Conservation (phyloP, 306 rosid species). For the Vigna trinervia region DNA sequence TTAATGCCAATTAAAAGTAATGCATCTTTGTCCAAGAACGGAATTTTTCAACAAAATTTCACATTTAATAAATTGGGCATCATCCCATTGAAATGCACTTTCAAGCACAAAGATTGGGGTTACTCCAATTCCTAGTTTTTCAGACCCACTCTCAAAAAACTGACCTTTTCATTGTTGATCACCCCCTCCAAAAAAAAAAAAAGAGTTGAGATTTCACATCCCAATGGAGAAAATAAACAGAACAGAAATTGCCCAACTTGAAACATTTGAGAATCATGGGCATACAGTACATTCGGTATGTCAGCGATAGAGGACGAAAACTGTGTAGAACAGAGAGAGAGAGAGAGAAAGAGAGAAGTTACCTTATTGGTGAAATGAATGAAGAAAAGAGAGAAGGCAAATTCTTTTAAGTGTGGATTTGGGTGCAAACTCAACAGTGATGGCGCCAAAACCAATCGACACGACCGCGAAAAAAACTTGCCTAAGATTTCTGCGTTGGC, state of each 20-base stretch:
- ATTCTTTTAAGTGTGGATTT: not conserved
- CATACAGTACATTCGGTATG: not conserved
- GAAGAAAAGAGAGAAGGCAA: not conserved
- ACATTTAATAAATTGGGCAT: not conserved
- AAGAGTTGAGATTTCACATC: not conserved
- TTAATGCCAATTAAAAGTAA: not conserved
- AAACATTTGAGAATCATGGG: not conserved
- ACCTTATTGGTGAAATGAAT: not conserved
- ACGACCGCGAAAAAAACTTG: not conserved
- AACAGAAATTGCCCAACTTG: not conserved
- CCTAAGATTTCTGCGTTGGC: not conserved
- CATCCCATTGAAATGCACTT: not conserved
- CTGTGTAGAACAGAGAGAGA: not conserved
- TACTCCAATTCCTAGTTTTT: not conserved
- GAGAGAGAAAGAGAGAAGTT: not conserved
- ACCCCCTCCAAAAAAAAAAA: too few relatives aligned
- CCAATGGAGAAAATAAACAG: not conserved
- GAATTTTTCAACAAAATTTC: not conserved
- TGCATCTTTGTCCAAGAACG: not conserved
- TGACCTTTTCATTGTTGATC: not conserved
- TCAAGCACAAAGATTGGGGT: not conserved
- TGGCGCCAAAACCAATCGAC: slow-evolving; percentile 21
- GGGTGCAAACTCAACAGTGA: not conserved
- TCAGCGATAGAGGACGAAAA: not conserved
- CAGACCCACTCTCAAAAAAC: not conserved